Evolutionary conservation across 1,284 basidiomycete genomes (phyloP).

Genomic region (Veloboletus limbatus): DNA sequence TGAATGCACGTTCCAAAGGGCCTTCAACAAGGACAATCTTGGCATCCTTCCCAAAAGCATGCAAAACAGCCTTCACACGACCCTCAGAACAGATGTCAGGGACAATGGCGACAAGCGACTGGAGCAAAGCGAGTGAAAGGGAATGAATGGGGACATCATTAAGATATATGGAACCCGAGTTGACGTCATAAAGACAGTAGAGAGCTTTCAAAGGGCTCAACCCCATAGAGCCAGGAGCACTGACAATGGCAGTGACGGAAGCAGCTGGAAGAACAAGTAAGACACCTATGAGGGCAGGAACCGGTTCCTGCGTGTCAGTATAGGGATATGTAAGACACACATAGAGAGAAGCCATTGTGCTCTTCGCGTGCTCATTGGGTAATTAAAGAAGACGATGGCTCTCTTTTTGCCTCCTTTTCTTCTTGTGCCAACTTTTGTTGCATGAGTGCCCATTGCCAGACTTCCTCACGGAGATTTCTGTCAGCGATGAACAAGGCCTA

Average conservation of each 20-base stretch:
- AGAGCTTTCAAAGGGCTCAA: constrained; percentile 80
- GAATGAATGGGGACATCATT: constrained; percentile 86
- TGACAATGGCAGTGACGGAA: constrained; percentile 79
- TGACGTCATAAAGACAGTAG: constrained; percentile 88
- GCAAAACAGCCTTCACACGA: constrained; percentile 83
- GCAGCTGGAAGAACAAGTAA: constrained; percentile 84
- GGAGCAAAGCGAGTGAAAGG: constrained; percentile 76
- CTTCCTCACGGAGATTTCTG: constrained; percentile 96
- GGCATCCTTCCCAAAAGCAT: constrained; percentile 83
- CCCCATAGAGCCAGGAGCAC: constrained; percentile 78
- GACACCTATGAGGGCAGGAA: constrained; percentile 64
- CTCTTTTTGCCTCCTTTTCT: constrained; percentile 95
- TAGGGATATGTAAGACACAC: constrained; percentile 84
- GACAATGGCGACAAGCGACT: constrained; percentile 79
- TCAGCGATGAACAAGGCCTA: constrained; percentile 97
- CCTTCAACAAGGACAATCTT: constrained; percentile 76
- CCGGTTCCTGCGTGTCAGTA: constrained; percentile 60
- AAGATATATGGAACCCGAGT: constrained; percentile 70
- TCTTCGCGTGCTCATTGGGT: constrained; percentile 96
- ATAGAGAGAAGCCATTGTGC: constrained; percentile 84
- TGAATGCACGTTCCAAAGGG: constrained; percentile 75
- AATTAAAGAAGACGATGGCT: constrained; percentile 86
- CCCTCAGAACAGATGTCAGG: constrained; percentile 83
- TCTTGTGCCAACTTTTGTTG: constrained; percentile 98
- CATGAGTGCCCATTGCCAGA: constrained; percentile 93